Evolutionary conservation across 2,329 filamentous ascomycete genomes (phyloP), one percentile per base, ranked within the genome.

Genomic region (Penicillium sp.): DNA sequence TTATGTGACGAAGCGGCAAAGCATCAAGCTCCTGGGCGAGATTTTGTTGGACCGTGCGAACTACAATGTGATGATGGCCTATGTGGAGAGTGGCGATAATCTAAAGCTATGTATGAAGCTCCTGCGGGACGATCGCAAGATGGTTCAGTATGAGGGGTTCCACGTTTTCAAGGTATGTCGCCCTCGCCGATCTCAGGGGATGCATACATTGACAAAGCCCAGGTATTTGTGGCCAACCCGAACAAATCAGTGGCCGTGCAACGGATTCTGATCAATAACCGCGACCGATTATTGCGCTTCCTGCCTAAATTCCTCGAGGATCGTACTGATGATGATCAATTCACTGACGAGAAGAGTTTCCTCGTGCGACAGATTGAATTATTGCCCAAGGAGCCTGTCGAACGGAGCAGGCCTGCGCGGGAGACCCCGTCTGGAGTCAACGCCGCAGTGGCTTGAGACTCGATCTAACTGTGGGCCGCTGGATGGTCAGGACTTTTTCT

Each of bases 81-180:
- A 97, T 71, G 94, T 99, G 55, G 92, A 96, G 73, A 88, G 89
- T 47, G 92, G 92, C 57, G 93, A 97, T 71, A 92, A 99, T 70
- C 83, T 99, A 65, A 99, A 99, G 78, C 89, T 97, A 61, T 94
- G 92, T 78, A 99, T 99, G 94, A 97, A 96, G 74, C 81, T 99
- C 56, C 80, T 99, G 58, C 88, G 92, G 64, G 94, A 97, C 73
- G 93, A 97, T 74, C 86, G 93, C 65, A 94, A 96, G 75, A 99
- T 99, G 92, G 94, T 99, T 59, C 94, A 97, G 75, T 99, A 99
- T 73, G 94, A 99, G 74, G 94, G 92, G 7, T 99, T 99, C 73
- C 94, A 99, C 72, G 93, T 99, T 41, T 99, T 99, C 83, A 99
- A 99, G 81, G 84, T 85, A 68, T 58, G 65, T 56, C 26, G 25